A percentile compares a stretch with the other conserved stretches of the same genome.
Evolutionary conservation across 768 basidiomycete species (phyloP).

Genomic region (Lentinula boryana): DNA sequence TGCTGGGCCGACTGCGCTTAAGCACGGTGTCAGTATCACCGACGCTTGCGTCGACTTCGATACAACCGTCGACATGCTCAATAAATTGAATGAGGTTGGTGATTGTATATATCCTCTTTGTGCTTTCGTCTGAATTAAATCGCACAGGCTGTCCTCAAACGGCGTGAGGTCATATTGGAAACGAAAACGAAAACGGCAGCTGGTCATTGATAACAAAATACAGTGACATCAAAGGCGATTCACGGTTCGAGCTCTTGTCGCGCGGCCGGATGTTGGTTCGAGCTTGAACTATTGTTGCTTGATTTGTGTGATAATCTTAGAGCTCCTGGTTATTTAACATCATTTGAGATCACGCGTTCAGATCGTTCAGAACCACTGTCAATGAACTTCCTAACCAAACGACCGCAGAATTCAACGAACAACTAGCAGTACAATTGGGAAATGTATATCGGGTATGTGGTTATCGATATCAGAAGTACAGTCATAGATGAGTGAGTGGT

Average conservation of each 20-base stretch:
- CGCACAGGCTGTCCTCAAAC: slow-evolving; percentile 33
- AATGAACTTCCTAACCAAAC: too few relatives aligned
- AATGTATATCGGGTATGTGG: neutral
- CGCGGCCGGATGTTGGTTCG: too few relatives aligned
- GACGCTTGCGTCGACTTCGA: slow-evolving; percentile 92
- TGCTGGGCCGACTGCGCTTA: slow-evolving; percentile 60
- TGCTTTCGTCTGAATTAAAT: neutral
- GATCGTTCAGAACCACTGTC: too few relatives aligned
- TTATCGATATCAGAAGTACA: neutral
- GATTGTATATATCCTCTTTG: neutral
- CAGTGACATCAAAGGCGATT: neutral
- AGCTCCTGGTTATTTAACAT: too few relatives aligned
- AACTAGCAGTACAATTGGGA: neutral
- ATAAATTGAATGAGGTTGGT: slow-evolving; percentile 54
- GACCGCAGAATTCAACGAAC: too few relatives aligned
- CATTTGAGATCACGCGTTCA: too few relatives aligned
- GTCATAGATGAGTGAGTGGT: neutral
- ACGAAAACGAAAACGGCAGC: slow-evolving; percentile 27
- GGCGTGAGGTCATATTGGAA: slow-evolving; percentile 36
- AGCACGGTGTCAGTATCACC: slow-evolving; percentile 82
- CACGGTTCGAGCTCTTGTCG: neutral
- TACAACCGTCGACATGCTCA: slow-evolving; percentile 69
- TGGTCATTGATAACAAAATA: slow-evolving; percentile 10
- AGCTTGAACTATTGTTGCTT: neutral
- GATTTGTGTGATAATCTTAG: too few relatives aligned